Conservation (phyloP, 345 rosid genomes). For the Cardiospermum halicacabum region DNA sequence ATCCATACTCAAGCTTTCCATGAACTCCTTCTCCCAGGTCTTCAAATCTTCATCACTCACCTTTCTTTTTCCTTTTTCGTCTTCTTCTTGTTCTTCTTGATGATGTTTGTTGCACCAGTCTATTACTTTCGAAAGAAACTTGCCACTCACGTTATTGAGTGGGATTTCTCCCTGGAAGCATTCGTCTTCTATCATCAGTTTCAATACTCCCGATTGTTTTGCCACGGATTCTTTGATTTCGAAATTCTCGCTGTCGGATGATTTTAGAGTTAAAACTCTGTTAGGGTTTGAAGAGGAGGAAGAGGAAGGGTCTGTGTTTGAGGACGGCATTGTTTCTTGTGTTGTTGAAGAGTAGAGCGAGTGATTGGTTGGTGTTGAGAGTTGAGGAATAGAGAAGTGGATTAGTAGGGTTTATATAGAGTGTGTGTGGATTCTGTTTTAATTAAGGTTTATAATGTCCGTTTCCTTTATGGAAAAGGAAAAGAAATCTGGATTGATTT, state of each 20-base stretch:
- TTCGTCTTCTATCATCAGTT: slow-evolving; percentile 62
- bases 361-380: no score
- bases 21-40: slow-evolving; percentile 54
- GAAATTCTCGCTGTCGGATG: slow-evolving; percentile 63
- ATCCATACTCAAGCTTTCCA: slow-evolving; percentile 23
- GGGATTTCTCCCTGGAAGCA: slow-evolving; percentile 62
- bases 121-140: slow-evolving; percentile 65
- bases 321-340: no score
- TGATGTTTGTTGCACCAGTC: slow-evolving; percentile 78
- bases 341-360: no score
- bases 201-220: slow-evolving; percentile 47
- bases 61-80: no score
- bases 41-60: no score
- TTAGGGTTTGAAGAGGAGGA: background rate
- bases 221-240: slow-evolving; percentile 68
- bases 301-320: no score
- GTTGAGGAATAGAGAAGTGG: no score
- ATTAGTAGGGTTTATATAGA: no score
- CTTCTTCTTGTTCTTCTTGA: slow-evolving; percentile 28
- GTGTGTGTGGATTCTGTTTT: no score
- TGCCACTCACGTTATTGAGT: slow-evolving; percentile 54
- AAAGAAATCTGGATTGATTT: no score
- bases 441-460: no score
- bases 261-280: slow-evolving; percentile 40
- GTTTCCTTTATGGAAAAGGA: no score